These are phyloP conservation scores for Colletotrichum truncatum DNA, from an alignment of 2,329 filamentous ascomycete genomes.

Conservation along the genomic window DNA sequence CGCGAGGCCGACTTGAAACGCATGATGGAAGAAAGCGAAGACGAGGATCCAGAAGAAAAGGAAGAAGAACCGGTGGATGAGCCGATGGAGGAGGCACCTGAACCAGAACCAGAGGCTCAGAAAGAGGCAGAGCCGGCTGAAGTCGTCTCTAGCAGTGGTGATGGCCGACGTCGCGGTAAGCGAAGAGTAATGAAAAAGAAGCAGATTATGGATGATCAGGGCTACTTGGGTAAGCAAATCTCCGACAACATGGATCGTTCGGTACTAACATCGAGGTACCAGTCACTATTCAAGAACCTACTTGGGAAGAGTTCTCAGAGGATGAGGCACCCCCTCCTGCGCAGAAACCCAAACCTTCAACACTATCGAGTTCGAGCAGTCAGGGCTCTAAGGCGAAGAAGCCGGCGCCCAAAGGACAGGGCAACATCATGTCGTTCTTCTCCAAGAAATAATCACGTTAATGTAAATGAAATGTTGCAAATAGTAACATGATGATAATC, in stretches of 20 bases:
- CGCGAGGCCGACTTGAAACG: slow-evolving; percentile 72
- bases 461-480: no score
- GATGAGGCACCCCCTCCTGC: slow-evolving; percentile 73
- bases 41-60: slow-evolving; percentile 66
- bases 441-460: slow-evolving; percentile 78
- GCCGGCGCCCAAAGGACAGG: slow-evolving; percentile 69
- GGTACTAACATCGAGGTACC: slow-evolving; percentile 27
- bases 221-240: slow-evolving; percentile 78
- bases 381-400: slow-evolving; percentile 63
- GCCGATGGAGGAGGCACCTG: slow-evolving; percentile 50
- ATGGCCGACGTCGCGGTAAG: slow-evolving; percentile 77
- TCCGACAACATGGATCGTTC: background rate
- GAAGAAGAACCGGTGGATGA: slow-evolving; percentile 49
- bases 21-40: slow-evolving; percentile 82
- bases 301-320: slow-evolving; percentile 94
- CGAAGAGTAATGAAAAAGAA: slow-evolving; percentile 88
- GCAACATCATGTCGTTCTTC: slow-evolving; percentile 94
- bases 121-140: slow-evolving; percentile 56
- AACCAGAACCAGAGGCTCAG: slow-evolving; percentile 46
- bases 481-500: no score
- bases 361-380: slow-evolving; percentile 55
- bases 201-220: slow-evolving; percentile 86
- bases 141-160: slow-evolving; percentile 59
- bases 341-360: slow-evolving; percentile 58
- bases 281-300: slow-evolving; percentile 87